Conservation (phyloP, 2,329 filamentous ascomycete genomes). For the Alternaria tenuissima region DNA sequence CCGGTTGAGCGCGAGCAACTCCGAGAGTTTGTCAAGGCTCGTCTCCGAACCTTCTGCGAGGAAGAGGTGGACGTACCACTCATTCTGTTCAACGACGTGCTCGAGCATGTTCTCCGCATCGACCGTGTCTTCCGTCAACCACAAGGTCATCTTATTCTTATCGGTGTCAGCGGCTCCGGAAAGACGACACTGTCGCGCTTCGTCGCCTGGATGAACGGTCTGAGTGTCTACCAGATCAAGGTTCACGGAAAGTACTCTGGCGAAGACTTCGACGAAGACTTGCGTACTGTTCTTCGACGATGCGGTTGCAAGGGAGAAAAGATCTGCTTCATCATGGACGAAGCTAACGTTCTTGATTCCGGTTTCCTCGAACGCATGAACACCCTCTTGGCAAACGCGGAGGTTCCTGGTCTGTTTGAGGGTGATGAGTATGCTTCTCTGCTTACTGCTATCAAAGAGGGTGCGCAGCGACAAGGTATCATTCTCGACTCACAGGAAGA, state of each 20-base stretch:
- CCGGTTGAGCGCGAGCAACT: constrained; percentile 95
- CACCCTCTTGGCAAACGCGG: constrained; percentile 96
- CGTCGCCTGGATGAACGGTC: constrained; percentile 99
- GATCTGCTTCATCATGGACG: constrained; percentile 99
- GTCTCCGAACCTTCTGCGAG: constrained; percentile 97
- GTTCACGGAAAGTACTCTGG: constrained; percentile 98
- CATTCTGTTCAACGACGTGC: constrained; percentile 98
- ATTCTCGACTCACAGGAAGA: constrained; percentile 98
- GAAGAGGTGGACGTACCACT: constrained; percentile 98
- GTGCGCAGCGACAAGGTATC: constrained; percentile 92
- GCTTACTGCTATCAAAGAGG: constrained; percentile 99
- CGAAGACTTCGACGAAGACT: constrained; percentile 97
- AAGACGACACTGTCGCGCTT: constrained; percentile 98
- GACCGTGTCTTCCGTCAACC: constrained; percentile 98
- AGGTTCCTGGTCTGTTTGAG: constrained; percentile 97
- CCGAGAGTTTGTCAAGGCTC: constrained; percentile 95
- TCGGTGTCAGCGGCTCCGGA: constrained; percentile 97
- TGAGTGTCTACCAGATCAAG: constrained; percentile 99
- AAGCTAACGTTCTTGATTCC: constrained; percentile 97
- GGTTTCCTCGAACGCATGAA: constrained; percentile 99
- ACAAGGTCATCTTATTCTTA: constrained; percentile 96
- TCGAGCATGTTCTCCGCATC: constrained; percentile 97
- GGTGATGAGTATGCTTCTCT: constrained; percentile 98
- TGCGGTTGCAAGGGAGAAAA: constrained; percentile 98
- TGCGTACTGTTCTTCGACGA: constrained; percentile 89